These are phyloP conservation scores for Hypoxylon sp. DNA, from an alignment of 2,329 filamentous ascomycete species.

Conservation along the genomic window DNA sequence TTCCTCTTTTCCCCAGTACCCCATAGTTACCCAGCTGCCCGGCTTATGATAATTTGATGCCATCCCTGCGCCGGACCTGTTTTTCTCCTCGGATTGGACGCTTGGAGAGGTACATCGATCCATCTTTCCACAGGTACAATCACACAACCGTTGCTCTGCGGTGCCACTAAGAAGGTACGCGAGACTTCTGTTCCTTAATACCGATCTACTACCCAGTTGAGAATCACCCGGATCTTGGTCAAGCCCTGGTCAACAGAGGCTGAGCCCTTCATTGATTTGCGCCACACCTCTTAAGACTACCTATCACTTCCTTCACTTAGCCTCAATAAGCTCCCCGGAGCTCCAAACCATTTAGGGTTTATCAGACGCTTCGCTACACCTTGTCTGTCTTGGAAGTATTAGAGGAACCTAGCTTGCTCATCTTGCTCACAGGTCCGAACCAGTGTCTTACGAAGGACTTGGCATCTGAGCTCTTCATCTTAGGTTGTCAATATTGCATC, in stretches of 20 bases:
- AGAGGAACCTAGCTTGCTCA: slow-evolving; percentile 28
- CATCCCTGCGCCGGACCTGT: slow-evolving; percentile 34
- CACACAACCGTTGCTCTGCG: slow-evolving; percentile 24
- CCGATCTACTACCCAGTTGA: slow-evolving; percentile 32
- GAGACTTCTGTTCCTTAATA: slow-evolving; percentile 28
- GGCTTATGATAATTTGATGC: slow-evolving; percentile 29
- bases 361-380: slow-evolving; percentile 25
- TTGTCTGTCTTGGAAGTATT: slow-evolving; percentile 30
- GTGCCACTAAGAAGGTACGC: slow-evolving; percentile 37
- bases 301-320: slow-evolving; percentile 27
- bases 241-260: slow-evolving; percentile 28
- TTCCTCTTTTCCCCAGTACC: slow-evolving; percentile 14
- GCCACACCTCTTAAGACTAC: slow-evolving; percentile 36
- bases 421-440: slow-evolving; percentile 24
- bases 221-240: slow-evolving; percentile 30
- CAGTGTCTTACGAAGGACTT: slow-evolving; percentile 20
- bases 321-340: slow-evolving; percentile 22
- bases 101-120: slow-evolving; percentile 29
- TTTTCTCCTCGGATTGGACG: slow-evolving; percentile 34
- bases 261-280: slow-evolving; percentile 36
- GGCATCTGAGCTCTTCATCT: slow-evolving; percentile 28
- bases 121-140: slow-evolving; percentile 29
- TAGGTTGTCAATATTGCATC: slow-evolving; percentile 19
- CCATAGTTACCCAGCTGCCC: slow-evolving; percentile 34
- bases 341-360: slow-evolving; percentile 32